Base-by-base conservation (phyloP, 768 basidiomycete species). In the Phylloporus scabripes region DNA sequence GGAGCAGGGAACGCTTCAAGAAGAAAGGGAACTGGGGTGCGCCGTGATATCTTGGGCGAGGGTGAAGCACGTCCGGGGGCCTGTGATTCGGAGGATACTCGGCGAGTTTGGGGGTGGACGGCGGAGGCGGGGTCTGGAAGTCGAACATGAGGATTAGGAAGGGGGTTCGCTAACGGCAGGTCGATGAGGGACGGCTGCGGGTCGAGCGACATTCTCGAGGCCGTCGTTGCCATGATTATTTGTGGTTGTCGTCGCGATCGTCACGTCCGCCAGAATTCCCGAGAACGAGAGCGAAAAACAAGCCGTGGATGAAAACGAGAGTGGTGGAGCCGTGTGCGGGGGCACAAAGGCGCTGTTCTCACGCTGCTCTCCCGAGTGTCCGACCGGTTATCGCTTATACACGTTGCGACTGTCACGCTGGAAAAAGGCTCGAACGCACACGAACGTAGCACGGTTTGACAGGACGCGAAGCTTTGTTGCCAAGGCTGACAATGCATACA, bases 1-100 rank as follows among this genome's bases (percentile, higher is more conserved):
- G 65, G 70, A 1, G 56, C 57, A 10, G 72, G 69, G 18, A 70
- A 73, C 4, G 72, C 64, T 45, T 68, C 70, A 38, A 68, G 70
- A 18, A 64, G 66, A 45, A 60, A 66, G 12, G 72, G 72, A 1
- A 63, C 62, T 1, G 60, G 59, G 1, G 60, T 62, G 38, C 64
- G 67, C 7, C 65, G 68, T n/a, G 63, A 50, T 49, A 64, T 39
- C 17, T 66, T 58, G 23, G 55, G 40, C 7, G 61, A 42, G 5
- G 64, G 61, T 1, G 63, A 64, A 15, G 62, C 53, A 40, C 61
- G 61, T 12, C 60, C 62, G 8, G 48, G 50, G 2, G 54, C 7
- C 34, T 61, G 57, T 4, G 61, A 61, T 11, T 64, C 63, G 20
- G 63, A 65, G 28, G 63, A 64, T 7, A 63, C 59, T 24, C 63